These are phyloP conservation scores for Pyrenochaeta sp. DNA, from an alignment of 2,329 filamentous ascomycete genomes.

Conservation along the genomic window DNA sequence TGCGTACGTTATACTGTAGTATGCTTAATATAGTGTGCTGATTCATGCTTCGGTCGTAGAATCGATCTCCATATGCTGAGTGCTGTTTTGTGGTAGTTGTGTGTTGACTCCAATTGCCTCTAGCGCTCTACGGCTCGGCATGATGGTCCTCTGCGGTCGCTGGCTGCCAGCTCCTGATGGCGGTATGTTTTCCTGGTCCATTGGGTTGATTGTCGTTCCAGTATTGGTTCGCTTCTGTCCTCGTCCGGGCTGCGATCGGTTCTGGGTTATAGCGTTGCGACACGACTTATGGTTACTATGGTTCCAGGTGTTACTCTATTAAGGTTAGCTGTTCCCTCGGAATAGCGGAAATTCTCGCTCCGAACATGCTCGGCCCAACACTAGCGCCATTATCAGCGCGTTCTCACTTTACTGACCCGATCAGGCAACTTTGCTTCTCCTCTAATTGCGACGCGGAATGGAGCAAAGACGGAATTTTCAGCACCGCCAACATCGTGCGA, in stretches of 20 bases:
- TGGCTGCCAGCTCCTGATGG: background rate
- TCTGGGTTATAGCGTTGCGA: too few relatives aligned
- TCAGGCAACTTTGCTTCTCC: conserved; percentile 1
- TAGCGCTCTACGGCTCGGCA: conserved; percentile 1
- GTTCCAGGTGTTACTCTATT: too few relatives aligned
- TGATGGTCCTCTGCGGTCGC: conserved; percentile 3
- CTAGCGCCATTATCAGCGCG: background rate
- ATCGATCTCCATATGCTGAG: conserved; percentile 13
- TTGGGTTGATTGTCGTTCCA: conserved; percentile 5
- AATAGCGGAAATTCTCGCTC: too few relatives aligned
- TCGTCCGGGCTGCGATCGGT: conserved; percentile 2
- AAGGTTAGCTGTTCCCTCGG: too few relatives aligned
- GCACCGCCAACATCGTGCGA: too few relatives aligned
- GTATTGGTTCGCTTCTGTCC: conserved; percentile 14
- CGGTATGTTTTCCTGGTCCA: background rate
- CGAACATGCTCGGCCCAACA: too few relatives aligned
- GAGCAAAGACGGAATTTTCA: background rate
- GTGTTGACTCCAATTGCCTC: conserved; percentile 2
- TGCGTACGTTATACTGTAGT: conserved; percentile 29
- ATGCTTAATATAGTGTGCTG: conserved; percentile 13
- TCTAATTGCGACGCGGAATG: too few relatives aligned
- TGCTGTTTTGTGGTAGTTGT: background rate
- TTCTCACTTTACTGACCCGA: conserved; percentile 22
- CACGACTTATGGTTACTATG: too few relatives aligned
- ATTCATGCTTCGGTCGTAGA: conserved; percentile 12